Evolutionary conservation across 2,329 filamentous ascomycete genomes (phyloP).

Genomic region (Diaporthe batatas): DNA sequence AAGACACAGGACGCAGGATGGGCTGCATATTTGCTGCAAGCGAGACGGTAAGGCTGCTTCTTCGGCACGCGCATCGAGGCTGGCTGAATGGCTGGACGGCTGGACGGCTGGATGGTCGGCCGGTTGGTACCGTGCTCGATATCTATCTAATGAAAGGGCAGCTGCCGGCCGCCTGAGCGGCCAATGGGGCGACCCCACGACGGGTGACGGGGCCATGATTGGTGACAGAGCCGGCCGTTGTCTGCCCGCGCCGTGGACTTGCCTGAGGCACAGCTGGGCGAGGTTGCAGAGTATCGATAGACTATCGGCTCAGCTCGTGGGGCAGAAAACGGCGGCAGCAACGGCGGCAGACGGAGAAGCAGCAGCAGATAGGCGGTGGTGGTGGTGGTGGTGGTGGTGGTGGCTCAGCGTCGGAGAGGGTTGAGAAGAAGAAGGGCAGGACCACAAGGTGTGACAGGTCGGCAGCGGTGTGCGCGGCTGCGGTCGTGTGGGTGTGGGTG

Average conservation of each 20-base stretch:
- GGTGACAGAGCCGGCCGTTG: background rate
- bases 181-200: background rate
- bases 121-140: background rate
- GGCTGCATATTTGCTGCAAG: conserved; percentile 7
- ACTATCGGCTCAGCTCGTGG: background rate
- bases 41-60: conserved; percentile 31
- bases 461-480: background rate
- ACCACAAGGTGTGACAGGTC: conserved; percentile 15
- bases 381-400: background rate
- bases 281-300: conserved; percentile 18
- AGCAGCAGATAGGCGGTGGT: background rate
- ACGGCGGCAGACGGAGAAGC: background rate
- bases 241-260: conserved; percentile 28
- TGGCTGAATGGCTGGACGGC: background rate
- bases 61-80: background rate
- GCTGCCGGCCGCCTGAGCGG: conserved; percentile 16
- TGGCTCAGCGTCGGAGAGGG: conserved; percentile 14
- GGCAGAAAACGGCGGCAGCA: background rate
- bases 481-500: conserved; percentile 2
- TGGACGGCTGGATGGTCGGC: background rate
- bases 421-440: background rate
- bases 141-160: background rate
- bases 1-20: background rate
- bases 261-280: conserved; percentile 20
- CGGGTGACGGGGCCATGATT: background rate